Evolutionary conservation across 2,329 filamentous ascomycete species (phyloP), one percentile per base, ranked within the genome.

Genomic region (Verticillium longisporum): DNA sequence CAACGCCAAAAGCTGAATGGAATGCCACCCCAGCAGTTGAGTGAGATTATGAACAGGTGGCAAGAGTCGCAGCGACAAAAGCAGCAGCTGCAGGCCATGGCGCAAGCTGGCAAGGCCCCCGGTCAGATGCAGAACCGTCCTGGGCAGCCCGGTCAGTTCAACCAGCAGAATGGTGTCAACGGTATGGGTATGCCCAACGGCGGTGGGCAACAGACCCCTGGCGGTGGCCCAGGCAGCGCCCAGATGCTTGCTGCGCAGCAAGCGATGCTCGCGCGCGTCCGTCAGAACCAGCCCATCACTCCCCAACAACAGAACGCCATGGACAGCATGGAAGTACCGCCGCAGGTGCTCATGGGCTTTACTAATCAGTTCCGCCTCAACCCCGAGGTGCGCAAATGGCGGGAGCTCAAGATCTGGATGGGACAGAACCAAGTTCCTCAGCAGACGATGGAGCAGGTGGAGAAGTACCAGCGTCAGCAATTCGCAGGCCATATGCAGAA

Each of bases 31-130:
- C 81, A 84, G 1, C 83, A 83, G 68, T 68, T 83, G 11, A 77
- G 78, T 31, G 83, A 86, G 50, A 68, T 84, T 59, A 73, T 86
- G 57, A 70, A 73, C 18, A 80, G 77, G 63, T 84, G 80, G 80
- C 73, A 80, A 62, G 73, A 69, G n/a, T n/a, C n/a, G 50, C 71
- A 75, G 15, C 74, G 71, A 36, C 69, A 74, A 41, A 72, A 71
- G 57, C 69, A 73, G 65, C 65, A 67, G 15, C 68, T 74, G 68
- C 73, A 69, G 33, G 72, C 71, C 33, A 68, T 68, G 65, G 69
- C 68, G 33, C 68, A 68, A 34, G 66, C 63, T n/a, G 53, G 53
- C 50, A 64, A 62, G 21, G 58, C 33, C 32, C 57, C 59, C 21
- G 58, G 50, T 13, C 72, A 71, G 65, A 71, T 75, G 54, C 18